Percentiles rank a stretch among this genome's conserved stretches.
Evolutionary conservation across 169 alveolate genomes (phyloP).

Genomic region (Cryptosporidium viatorum): DNA sequence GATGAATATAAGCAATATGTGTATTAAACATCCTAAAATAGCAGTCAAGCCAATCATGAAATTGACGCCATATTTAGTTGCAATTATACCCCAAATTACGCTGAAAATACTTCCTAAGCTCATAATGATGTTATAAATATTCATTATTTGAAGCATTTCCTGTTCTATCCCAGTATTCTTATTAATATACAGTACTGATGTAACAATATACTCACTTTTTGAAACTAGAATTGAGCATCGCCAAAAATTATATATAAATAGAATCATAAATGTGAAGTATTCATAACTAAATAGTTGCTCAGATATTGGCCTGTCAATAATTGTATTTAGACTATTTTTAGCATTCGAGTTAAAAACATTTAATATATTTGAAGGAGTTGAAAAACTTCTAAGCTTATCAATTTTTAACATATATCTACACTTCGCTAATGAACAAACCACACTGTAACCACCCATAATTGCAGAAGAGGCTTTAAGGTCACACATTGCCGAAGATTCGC

Average conservation of each 20-base stretch:
- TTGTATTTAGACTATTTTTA: neutral
- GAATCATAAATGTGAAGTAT: slow-evolving; percentile 45
- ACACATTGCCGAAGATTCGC: slow-evolving; percentile 29
- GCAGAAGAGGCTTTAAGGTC: slow-evolving; percentile 62
- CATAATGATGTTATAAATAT: slow-evolving; percentile 60
- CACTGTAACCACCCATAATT: slow-evolving; percentile 75
- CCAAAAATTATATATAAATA: slow-evolving; percentile 69
- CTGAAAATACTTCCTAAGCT: slow-evolving; percentile 70
- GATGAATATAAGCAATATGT: slow-evolving; percentile 29
- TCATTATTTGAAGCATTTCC: slow-evolving; percentile 29
- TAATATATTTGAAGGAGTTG: slow-evolving; percentile 1
- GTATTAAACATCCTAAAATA: slow-evolving; percentile 64
- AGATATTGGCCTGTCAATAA: neutral
- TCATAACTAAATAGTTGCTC: slow-evolving; percentile 57
- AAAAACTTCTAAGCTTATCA: slow-evolving; percentile 46
- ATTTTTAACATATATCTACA: slow-evolving; percentile 21
- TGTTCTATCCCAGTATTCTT: neutral
- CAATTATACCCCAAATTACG: slow-evolving; percentile 57
- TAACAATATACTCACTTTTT: slow-evolving; percentile 62
- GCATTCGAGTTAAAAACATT: neutral
- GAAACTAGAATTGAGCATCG: slow-evolving; percentile 69
- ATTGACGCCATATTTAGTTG: slow-evolving; percentile 71
- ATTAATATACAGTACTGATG: neutral
- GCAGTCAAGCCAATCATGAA: slow-evolving; percentile 57
- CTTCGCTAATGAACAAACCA: slow-evolving; percentile 65